Percentiles rank a stretch among this genome's conserved stretches.
These are phyloP conservation scores for Letharia lupina DNA, from an alignment of 495 filamentous ascomycete species.

Conservation along the genomic window DNA sequence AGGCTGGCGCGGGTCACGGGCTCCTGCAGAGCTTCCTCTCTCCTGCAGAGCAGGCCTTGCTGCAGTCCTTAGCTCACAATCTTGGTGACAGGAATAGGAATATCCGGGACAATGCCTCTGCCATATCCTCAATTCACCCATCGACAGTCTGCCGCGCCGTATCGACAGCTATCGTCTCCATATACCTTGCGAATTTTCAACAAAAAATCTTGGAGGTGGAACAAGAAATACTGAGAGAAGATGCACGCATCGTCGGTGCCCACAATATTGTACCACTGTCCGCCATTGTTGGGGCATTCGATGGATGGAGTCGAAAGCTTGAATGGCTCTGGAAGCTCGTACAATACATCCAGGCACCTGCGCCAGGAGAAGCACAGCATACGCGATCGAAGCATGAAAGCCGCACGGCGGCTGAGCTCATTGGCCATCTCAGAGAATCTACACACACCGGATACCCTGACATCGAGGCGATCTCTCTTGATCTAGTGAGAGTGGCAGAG, in stretches of 20 bases:
- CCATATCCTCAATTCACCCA: conserved; percentile 58
- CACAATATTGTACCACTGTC: conserved; percentile 90
- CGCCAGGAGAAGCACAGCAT: conserved; percentile 20
- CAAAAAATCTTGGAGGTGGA: conserved; percentile 79
- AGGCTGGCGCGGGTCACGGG: conserved; percentile 32
- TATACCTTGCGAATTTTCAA: conserved; percentile 72
- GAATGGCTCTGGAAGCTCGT: conserved; percentile 77
- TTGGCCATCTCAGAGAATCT: conserved; percentile 64
- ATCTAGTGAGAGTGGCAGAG: conserved; percentile 70
- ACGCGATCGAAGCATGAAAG: conserved; percentile 20
- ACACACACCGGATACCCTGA: conserved; percentile 83
- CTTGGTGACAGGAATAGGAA: conserved; percentile 67
- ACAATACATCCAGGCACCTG: conserved; percentile 48
- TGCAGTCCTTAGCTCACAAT: conserved; percentile 57
- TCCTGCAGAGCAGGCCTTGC: conserved; percentile 71
- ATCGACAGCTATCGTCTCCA: conserved; percentile 64
- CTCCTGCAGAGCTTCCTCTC: conserved; percentile 50
- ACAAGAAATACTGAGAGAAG: conserved; percentile 59
- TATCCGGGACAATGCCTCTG: conserved; percentile 52
- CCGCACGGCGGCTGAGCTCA: conserved; percentile 59
- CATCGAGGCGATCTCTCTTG: conserved; percentile 63
- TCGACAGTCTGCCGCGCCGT: conserved; percentile 82
- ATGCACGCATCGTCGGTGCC: conserved; percentile 68
- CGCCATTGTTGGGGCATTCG: conserved; percentile 71
- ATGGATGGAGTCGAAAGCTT: conserved; percentile 72